Evolutionary conservation across 768 basidiomycete genomes (phyloP).

Genomic region (Rhodotorula paludigena): DNA sequence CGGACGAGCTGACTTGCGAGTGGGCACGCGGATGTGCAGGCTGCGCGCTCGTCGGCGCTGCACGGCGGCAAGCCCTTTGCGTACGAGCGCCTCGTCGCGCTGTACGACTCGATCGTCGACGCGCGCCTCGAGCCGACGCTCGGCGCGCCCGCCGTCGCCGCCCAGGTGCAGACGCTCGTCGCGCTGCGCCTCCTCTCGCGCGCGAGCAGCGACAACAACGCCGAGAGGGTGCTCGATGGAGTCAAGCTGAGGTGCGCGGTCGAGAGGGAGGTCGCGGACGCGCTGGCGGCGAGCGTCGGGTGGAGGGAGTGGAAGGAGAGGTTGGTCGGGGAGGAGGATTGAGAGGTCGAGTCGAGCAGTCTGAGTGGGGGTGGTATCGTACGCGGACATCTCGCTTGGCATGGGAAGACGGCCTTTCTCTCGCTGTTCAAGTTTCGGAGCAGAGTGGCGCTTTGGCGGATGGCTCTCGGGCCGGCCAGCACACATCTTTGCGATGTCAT

Average conservation of each 20-base stretch:
- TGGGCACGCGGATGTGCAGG: neutral
- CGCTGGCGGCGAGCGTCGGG: constrained; percentile 27
- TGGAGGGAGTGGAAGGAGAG: constrained; percentile 30
- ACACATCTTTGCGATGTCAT: no score
- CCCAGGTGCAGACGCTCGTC: constrained; percentile 31
- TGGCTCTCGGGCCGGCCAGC: no score
- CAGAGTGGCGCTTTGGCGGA: no score
- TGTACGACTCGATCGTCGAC: constrained; percentile 44
- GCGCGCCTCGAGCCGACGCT: constrained; percentile 14
- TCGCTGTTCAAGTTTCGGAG: neutral
- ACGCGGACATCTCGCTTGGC: no score
- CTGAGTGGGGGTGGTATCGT: no score
- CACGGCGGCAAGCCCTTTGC: constrained; percentile 44
- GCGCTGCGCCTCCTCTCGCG: constrained; percentile 21
- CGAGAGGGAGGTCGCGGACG: constrained; percentile 21
- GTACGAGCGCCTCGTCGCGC: constrained; percentile 47
- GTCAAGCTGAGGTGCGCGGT: constrained; percentile 34
- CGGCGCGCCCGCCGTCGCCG: constrained; percentile 1
- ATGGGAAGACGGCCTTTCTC: neutral
- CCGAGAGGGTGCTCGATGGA: constrained; percentile 33
- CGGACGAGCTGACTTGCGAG: neutral
- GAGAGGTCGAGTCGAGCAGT: neutral
- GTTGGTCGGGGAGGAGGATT: constrained; percentile 13
- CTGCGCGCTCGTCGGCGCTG: constrained; percentile 1
- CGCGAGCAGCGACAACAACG: constrained; percentile 6